Percentiles rank a stretch among this genome's conserved stretches.
Conservation (phyloP, 495 filamentous ascomycete species). For the Podospora pseudopauciseta region DNA sequence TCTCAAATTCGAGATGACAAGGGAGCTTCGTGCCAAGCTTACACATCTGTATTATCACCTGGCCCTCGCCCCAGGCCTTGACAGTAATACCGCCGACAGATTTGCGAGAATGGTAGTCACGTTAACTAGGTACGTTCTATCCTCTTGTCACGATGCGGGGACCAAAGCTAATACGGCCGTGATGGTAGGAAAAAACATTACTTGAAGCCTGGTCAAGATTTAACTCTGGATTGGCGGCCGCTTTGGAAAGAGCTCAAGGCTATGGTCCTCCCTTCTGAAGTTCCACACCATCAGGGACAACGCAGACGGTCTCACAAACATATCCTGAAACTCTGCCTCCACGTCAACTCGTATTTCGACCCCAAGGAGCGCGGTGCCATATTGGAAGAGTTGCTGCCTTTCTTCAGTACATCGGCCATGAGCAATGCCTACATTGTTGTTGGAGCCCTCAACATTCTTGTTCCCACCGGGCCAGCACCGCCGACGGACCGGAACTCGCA, state of each 20-base stretch:
- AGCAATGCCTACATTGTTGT: slow-evolving; percentile 85
- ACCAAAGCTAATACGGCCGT: slow-evolving; percentile 16
- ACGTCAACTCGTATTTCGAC: slow-evolving; percentile 89
- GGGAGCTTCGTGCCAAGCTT: slow-evolving; percentile 74
- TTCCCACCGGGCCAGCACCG: slow-evolving; percentile 79
- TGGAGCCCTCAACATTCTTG: slow-evolving; percentile 76
- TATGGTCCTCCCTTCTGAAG: slow-evolving; percentile 81
- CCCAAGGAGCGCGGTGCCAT: slow-evolving; percentile 79
- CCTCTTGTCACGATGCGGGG: not conserved
- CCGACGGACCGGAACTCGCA: slow-evolving; percentile 65
- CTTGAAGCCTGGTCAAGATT: slow-evolving; percentile 79
- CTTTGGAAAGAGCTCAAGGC: slow-evolving; percentile 87
- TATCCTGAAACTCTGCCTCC: slow-evolving; percentile 81
- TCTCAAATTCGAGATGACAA: slow-evolving; percentile 92
- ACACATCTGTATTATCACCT: slow-evolving; percentile 93
- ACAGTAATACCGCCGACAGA: slow-evolving; percentile 73
- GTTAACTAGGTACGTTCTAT: slow-evolving; percentile 70
- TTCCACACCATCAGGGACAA: slow-evolving; percentile 48
- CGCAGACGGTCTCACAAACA: slow-evolving; percentile 46
- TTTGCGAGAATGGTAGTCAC: slow-evolving; percentile 97
- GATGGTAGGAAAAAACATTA: slow-evolving; percentile 86
- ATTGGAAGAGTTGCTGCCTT: slow-evolving; percentile 92
- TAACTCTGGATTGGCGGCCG: slow-evolving; percentile 88
- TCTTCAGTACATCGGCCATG: slow-evolving; percentile 88
- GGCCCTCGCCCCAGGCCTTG: slow-evolving; percentile 83